These are phyloP conservation scores for Tylopilus subfusipes DNA, from an alignment of 768 basidiomycete genomes.

Conservation along the genomic window DNA sequence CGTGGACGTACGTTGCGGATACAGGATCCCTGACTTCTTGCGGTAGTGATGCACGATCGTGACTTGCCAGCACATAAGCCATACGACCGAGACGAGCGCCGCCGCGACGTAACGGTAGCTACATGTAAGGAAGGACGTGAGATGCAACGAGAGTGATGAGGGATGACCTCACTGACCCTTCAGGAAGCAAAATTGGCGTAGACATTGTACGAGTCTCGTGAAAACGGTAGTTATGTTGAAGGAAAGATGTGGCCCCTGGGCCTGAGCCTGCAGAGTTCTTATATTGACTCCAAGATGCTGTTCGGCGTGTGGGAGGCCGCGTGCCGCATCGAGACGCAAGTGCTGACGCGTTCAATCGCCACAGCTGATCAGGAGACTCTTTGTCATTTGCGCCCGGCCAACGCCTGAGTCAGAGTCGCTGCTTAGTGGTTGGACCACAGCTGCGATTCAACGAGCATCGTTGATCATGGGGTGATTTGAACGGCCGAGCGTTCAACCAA, in stretches of 20 bases:
- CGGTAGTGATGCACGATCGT: conserved; percentile 22
- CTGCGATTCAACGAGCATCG: too few relatives aligned
- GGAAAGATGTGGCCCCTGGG: too few relatives aligned
- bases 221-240: neutral
- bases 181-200: neutral
- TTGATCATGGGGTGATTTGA: too few relatives aligned
- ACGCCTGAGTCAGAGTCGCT: too few relatives aligned
- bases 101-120: conserved; percentile 3
- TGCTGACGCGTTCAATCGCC: neutral
- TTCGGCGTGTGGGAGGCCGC: neutral
- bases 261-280: neutral
- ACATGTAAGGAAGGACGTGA: neutral
- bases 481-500: too few relatives aligned
- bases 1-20: conserved; percentile 30
- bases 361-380: neutral
- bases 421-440: too few relatives aligned
- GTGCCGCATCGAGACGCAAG: neutral
- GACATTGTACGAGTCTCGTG: neutral
- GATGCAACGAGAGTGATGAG: neutral
- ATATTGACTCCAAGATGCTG: neutral
- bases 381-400: too few relatives aligned
- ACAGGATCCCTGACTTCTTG: conserved; percentile 25
- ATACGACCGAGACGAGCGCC: conserved; percentile 22
- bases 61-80: conserved; percentile 26
- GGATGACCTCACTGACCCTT: neutral